phyloP scores from a whole-genome alignment of 768 basidiomycete species.

The Ramaria rubella region DNA sequence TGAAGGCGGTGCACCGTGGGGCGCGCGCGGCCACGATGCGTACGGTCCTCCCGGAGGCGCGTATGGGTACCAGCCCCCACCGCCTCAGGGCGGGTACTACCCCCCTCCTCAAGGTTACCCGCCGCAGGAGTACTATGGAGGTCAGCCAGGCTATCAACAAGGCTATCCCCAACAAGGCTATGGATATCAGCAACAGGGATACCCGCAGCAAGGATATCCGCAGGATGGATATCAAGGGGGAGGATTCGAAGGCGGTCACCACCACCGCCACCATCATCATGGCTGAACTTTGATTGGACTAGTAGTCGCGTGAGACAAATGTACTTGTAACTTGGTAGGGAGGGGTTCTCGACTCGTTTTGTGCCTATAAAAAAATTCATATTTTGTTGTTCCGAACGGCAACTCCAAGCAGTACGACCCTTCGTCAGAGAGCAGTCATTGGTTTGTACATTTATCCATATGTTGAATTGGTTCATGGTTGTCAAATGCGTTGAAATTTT shows the following conservation, averaged over 20 bases:
- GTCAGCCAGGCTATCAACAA: neutral
- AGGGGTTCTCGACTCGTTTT: too few species aligned
- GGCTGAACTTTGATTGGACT: neutral
- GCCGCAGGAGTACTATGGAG: neutral
- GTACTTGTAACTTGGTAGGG: too few species aligned
- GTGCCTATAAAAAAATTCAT: too few species aligned
- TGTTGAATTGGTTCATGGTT: too few species aligned
- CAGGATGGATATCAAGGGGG: neutral
- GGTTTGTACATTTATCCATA: too few species aligned
- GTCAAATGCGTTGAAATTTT: too few species aligned
- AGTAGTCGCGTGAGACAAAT: too few species aligned
- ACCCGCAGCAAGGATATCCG: constrained; percentile 2
- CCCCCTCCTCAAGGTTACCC: neutral
- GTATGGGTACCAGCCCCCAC: constrained; percentile 4
- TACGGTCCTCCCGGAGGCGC: constrained; percentile 10
- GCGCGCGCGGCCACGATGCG: neutral
- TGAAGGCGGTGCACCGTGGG: constrained; percentile 13
- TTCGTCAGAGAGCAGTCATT: too few species aligned
- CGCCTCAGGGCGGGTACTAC: neutral
- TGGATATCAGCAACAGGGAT: neutral
- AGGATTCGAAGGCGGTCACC: neutral
- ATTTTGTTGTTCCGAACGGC: too few species aligned
- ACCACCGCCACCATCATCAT: constrained; percentile 13
- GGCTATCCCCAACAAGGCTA: too few species aligned
- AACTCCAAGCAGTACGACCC: too few species aligned